Evolutionary conservation across 106 monocot genomes (phyloP), one percentile per base, ranked within the genome.

Genomic region (Dioscorea zingiberensis): DNA sequence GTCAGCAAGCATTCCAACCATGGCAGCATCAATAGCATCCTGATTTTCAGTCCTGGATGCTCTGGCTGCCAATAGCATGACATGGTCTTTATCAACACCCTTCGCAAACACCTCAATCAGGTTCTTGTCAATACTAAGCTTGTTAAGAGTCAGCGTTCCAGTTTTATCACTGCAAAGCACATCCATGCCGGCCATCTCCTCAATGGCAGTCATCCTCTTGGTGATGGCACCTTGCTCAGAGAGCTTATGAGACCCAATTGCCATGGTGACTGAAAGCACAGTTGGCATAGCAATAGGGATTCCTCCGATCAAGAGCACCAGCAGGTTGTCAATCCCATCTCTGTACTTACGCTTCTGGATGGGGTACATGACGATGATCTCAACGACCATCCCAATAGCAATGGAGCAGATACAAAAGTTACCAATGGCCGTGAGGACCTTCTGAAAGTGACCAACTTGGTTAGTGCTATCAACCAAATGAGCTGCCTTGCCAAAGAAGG

Each of bases 161-260:
- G 95, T 97, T 44, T 97, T 97, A 66, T 97, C 95, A 63, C 91
- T 91, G 88, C 95, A 97, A 21, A 97, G 85, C 5, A 97, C 95
- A 55, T 97, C 95, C 95, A 97, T 97, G 25, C 95, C 95, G 8
- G 95, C 95, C 95, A 97, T 91, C 65, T 97, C 95, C 81, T 97
- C 95, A n/a, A 97, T 97, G 27, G 95, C 95, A 65, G 95, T 97
- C 95, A 97, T 97, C 59, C 95, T 74, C 78, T 97, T 97, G 24
- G 95, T 97, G 72, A 97, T 97, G 47, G 95, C 95, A 16, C 95
- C 95, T 65, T 97, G 95, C 79, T 97, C 77, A 12, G 95, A 97
- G 16, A 97, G 81, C 81, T 76, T 85, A 73, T 97, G 95, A 17
- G 95, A 97, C 2, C 95, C 95, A 65, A 97, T 97, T 69, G 95